A percentile compares a stretch with the other conserved stretches of the same genome.
Evolutionary conservation across 176 grass and related monocot species (phyloP).

Genomic region (Zoysia pacifica): DNA sequence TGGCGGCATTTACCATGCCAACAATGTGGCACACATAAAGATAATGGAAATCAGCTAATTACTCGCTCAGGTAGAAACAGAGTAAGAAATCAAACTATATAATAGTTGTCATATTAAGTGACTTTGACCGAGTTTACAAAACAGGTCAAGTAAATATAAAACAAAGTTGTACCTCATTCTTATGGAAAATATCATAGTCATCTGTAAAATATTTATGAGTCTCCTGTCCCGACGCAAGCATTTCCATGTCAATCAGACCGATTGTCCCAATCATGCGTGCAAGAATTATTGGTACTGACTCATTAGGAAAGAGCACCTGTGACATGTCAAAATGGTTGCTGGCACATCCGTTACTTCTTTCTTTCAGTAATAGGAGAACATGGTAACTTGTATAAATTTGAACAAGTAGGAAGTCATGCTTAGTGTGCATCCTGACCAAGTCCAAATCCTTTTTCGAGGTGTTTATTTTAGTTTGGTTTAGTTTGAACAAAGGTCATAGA

Average conservation of each 20-base stretch:
- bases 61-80: background rate
- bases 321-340: conserved; percentile 25
- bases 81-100: conserved; percentile 1
- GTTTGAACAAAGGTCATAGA: background rate
- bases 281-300: conserved; percentile 83
- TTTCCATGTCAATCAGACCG: conserved; percentile 85
- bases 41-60: background rate
- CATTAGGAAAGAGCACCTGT: conserved; percentile 97
- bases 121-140: background rate
- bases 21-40: background rate
- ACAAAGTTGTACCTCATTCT: conserved; percentile 68
- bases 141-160: conserved; percentile 19
- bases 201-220: conserved; percentile 84
- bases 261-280: conserved; percentile 92
- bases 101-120: background rate
- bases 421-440: background rate
- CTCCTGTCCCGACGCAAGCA: conserved; percentile 80
- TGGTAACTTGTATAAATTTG: background rate
- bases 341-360: conserved; percentile 13
- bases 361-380: conserved; percentile 24
- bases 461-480: background rate
- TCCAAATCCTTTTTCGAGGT: background rate
- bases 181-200: conserved; percentile 78
- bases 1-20: conserved; percentile 21
- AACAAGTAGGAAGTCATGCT: background rate